These are phyloP conservation scores for Solanum aculeatissimum DNA, from an alignment of 305 asterid genomes.

Conservation along the genomic window DNA sequence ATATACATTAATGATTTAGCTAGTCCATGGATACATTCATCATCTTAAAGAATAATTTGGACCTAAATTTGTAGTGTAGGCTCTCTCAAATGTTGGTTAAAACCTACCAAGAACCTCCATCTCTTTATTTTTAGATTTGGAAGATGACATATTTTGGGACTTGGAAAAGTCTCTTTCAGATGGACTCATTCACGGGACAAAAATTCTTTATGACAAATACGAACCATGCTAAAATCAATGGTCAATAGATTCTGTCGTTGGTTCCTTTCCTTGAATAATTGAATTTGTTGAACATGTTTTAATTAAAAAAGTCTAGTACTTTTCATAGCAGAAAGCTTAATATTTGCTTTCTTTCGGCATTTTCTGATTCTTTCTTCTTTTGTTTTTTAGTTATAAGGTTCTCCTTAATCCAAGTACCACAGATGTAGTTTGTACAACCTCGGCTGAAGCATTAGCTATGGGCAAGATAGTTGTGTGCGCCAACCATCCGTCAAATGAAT, in stretches of 20 bases:
- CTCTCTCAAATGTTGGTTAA: not conserved
- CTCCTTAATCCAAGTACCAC: slow-evolving; percentile 96
- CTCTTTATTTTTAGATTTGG: not conserved
- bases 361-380: not conserved
- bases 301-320: not conserved
- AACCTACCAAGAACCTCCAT: not conserved
- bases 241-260: not conserved
- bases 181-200: not conserved
- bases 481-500: slow-evolving; percentile 86
- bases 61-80: not conserved
- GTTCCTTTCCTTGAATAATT: not conserved
- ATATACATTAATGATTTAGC: not conserved
- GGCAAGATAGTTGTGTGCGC: slow-evolving; percentile 94
- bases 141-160: not conserved
- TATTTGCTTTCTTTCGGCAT: not conserved
- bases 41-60: not conserved
- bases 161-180: not conserved
- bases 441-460: slow-evolving; percentile 97
- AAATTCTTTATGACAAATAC: not conserved
- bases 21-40: not conserved
- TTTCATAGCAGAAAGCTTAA: not conserved
- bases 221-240: not conserved
- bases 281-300: not conserved
- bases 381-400: slow-evolving; percentile 60
- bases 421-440: slow-evolving; percentile 93